Evolutionary conservation across 805 yeast genomes (phyloP).

Genomic region (Zygotorulaspora sp.): DNA sequence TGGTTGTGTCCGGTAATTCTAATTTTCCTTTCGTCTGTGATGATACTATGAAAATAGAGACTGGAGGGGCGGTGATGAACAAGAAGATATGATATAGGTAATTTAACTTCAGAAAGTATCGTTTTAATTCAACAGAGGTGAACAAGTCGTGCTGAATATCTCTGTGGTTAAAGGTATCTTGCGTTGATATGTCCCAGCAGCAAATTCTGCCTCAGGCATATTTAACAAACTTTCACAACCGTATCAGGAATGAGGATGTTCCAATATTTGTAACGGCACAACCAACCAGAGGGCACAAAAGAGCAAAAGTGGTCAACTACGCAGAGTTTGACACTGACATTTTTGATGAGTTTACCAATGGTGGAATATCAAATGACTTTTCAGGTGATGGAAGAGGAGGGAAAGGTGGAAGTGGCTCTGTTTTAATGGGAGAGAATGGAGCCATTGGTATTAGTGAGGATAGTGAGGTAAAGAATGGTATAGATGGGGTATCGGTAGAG

Average conservation of each 20-base stretch:
- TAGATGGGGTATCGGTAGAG: conserved; percentile 6
- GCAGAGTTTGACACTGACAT: conserved; percentile 75
- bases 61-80: no score
- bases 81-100: no score
- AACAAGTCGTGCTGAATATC: no score
- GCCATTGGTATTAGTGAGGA: conserved; percentile 8
- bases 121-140: no score
- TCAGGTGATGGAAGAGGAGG: conserved; percentile 8
- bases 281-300: conserved; percentile 71
- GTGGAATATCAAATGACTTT: conserved; percentile 12
- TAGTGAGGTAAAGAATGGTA: conserved; percentile 9
- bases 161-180: no score
- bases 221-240: conserved; percentile 65
- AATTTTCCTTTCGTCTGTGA: no score
- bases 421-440: conserved; percentile 8
- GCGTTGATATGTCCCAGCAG: conserved; percentile 19
- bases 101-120: no score
- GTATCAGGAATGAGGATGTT: conserved; percentile 70
- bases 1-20: no score
- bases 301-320: conserved; percentile 71
- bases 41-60: no score
- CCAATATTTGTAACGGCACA: conserved; percentile 69
- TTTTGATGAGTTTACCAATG: conserved; percentile 43
- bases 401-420: conserved; percentile 6
- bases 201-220: conserved; percentile 65